Percentiles rank a stretch among this genome's conserved stretches.
These are phyloP conservation scores for Ogataea ramenticola DNA, from an alignment of 805 yeast species.

Conservation along the genomic window DNA sequence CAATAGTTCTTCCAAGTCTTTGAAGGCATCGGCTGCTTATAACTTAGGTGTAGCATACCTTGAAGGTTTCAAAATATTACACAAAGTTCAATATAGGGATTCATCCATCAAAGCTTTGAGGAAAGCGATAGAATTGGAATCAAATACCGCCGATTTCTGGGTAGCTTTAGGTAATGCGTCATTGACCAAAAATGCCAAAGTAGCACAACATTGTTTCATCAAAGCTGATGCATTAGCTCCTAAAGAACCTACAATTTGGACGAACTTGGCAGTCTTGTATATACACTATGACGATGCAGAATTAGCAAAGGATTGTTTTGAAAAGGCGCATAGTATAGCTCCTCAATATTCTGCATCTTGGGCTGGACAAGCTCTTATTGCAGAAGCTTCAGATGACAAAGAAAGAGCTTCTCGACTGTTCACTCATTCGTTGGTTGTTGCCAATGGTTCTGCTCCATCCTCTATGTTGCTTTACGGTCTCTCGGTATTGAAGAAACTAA, in stretches of 20 bases:
- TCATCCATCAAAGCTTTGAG: constrained; percentile 53
- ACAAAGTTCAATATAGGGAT: constrained; percentile 28
- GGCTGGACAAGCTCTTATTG: constrained; percentile 75
- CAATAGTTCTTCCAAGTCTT: constrained; percentile 33
- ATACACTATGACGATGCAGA: constrained; percentile 59
- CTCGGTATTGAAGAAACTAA: constrained; percentile 41
- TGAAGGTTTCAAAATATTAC: constrained; percentile 30
- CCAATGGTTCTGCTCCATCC: constrained; percentile 64
- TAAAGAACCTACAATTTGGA: constrained; percentile 66
- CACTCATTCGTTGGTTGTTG: constrained; percentile 71
- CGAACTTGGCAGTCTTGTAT: constrained; percentile 73
- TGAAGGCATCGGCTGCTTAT: constrained; percentile 49
- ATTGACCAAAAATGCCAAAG: constrained; percentile 52
- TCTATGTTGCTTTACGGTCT: constrained; percentile 70
- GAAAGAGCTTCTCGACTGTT: constrained; percentile 49
- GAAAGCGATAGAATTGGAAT: constrained; percentile 64
- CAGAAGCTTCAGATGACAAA: constrained; percentile 41
- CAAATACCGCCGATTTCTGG: constrained; percentile 72
- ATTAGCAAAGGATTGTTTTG: constrained; percentile 66
- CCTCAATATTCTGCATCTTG: constrained; percentile 75
- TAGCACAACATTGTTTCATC: constrained; percentile 90
- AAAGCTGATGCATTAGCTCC: constrained; percentile 69
- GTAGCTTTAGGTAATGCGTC: constrained; percentile 73
- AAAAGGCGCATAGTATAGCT: constrained; percentile 70
- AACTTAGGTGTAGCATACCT: constrained; percentile 68